Evolutionary conservation across 768 basidiomycete genomes (phyloP), one percentile per base, ranked within the genome.

Genomic region (Leucosporidium yakuticum): DNA sequence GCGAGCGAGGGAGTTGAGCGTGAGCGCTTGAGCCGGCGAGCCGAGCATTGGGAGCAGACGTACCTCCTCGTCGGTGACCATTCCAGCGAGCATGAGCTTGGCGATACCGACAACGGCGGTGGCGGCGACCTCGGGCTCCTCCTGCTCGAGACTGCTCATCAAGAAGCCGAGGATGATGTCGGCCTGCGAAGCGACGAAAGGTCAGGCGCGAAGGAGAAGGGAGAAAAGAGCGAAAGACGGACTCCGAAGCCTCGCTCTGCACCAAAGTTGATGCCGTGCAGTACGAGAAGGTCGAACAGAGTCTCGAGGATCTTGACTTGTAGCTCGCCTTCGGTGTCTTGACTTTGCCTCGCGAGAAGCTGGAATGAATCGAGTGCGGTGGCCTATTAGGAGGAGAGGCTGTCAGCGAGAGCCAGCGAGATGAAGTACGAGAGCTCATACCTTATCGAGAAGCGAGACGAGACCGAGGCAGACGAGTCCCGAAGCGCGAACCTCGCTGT

Each of bases 251-350:
- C 51, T 44, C 74, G 53, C 57, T 69, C 67, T 32, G 65, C 65
- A 55, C 62, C 69, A 89, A 89, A 83, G 58, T 83, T 83, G 54
- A 80, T 82, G 65, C 89, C 87, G 69, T 95, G 88, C 0, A 89
- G 85, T 86, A 92, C 92, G 62, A 94, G 79, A 48, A 91, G 82
- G 77, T 96, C 93, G 74, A 95, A 91, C 6, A 92, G 77, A 64
- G 88, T 84, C 74, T 91, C 85, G n/a, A 91, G 78, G 17, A 85
- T 78, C 79, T 85, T 87, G 72, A 92, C 82, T 1, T 82, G 73
- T 19, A 77, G 34, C 25, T 68, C 69, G 39, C 75, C 80, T 47
- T 87, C 86, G 0, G 88, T 84, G 0, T 86, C 76, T 58, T 89
- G 80, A 2, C 90, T 81, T 78, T 94, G 91, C 50, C 86, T 84